A percentile compares a stretch with the other conserved stretches of the same genome.
These are phyloP conservation scores for Alternaria burnsii DNA, from an alignment of 2,329 filamentous ascomycete species.

Conservation along the genomic window DNA sequence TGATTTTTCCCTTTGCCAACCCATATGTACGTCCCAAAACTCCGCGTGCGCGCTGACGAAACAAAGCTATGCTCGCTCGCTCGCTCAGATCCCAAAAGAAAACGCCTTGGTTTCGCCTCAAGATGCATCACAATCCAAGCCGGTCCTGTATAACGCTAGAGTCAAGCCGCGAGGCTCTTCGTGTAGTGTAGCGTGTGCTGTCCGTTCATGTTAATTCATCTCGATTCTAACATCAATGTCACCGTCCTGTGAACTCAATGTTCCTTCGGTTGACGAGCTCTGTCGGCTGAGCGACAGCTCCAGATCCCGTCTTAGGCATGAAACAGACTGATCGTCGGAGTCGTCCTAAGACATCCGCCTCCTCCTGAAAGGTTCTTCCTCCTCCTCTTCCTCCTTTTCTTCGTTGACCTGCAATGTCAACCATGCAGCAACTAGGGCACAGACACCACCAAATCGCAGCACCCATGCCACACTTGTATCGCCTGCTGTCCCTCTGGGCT, in stretches of 20 bases:
- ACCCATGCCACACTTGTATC: constrained; percentile 90
- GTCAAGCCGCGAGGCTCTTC: not conserved
- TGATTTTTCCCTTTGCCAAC: not conserved
- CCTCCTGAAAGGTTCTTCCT: constrained; percentile 33
- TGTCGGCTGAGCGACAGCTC: constrained; percentile 18
- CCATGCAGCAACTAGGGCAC: constrained; percentile 78
- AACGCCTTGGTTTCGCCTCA: constrained; percentile 13
- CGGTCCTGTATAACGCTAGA: not conserved
- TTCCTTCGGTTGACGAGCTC: constrained; percentile 1
- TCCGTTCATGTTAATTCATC: not conserved
- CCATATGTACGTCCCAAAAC: constrained; percentile 13
- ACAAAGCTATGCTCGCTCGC: not conserved
- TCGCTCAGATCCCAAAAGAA: not conserved
- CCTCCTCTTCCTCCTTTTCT: constrained; percentile 52
- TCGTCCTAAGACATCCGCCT: constrained; percentile 34
- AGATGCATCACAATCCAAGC: constrained; percentile 13
- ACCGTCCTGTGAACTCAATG: not conserved
- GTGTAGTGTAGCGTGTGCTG: constrained; percentile 1
- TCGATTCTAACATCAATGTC: not conserved
- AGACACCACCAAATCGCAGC: constrained; percentile 81
- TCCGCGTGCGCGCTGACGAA: constrained; percentile 8
- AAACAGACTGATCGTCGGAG: constrained; percentile 22
- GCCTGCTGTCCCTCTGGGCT: constrained; percentile 82
- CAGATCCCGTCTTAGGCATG: constrained; percentile 18
- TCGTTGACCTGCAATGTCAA: constrained; percentile 75